Percentiles rank a stretch among this genome's conserved stretches.
Conservation (phyloP, 2,329 filamentous ascomycete genomes). For the Ophiostoma populinum region DNA sequence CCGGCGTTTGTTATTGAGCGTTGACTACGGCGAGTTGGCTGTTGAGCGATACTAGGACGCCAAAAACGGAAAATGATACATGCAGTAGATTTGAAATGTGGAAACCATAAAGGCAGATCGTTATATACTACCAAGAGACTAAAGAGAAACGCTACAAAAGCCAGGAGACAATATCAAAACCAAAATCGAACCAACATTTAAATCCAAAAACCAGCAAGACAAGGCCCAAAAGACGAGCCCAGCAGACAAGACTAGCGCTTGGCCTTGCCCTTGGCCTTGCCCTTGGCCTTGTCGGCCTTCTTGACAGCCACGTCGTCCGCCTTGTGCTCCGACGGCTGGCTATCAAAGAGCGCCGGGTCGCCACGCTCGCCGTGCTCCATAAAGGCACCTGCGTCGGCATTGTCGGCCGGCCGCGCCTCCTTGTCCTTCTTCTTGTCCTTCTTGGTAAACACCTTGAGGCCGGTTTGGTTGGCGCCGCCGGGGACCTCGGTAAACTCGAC, state of each 20-base stretch:
- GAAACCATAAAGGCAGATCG: no score
- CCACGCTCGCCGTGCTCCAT: conserved; percentile 73
- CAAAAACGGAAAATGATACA: no score
- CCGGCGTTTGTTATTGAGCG: no score
- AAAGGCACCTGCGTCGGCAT: conserved; percentile 58
- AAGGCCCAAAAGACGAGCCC: neutral
- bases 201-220: neutral
- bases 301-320: conserved; percentile 28
- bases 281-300: conserved; percentile 12
- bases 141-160: neutral
- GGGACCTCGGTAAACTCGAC: conserved; percentile 38
- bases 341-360: conserved; percentile 58
- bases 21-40: no score
- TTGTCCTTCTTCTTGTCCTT: conserved; percentile 17
- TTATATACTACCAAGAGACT: neutral
- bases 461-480: conserved; percentile 36
- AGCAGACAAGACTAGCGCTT: conserved; percentile 5
- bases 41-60: no score
- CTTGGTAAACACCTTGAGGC: conserved; percentile 60
- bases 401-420: conserved; percentile 19
- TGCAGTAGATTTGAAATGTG: no score
- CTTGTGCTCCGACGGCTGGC: conserved; percentile 30
- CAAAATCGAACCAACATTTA: neutral
- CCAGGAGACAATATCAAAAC: neutral
- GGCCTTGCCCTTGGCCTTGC: conserved; percentile 11